phyloP scores from a whole-genome alignment of 164 flowering plant genomes.

The Santalum album region DNA sequence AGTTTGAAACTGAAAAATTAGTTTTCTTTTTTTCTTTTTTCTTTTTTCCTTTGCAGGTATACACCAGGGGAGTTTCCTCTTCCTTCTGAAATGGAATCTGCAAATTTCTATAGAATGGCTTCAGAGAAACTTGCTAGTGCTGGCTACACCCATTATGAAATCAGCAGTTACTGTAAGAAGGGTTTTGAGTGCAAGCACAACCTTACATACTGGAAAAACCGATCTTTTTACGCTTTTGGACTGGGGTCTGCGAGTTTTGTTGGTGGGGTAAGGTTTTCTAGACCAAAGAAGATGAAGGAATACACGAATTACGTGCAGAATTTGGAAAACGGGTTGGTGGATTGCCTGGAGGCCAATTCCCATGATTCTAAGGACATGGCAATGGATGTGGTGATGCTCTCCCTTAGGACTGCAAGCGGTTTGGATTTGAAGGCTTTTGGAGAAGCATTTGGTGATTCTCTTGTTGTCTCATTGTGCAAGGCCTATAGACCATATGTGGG shows the following conservation, averaged over 20 bases:
- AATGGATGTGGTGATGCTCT: conserved; percentile 78
- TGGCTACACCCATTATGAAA: conserved; percentile 78
- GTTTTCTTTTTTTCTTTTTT: not conserved
- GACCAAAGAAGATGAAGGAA: conserved; percentile 74
- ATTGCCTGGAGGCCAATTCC: conserved; percentile 9
- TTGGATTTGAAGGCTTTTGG: conserved; percentile 49
- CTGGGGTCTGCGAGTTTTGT: conserved; percentile 81
- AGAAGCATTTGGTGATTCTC: conserved; percentile 49
- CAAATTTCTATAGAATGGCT: conserved; percentile 75
- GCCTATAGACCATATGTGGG: conserved; percentile 48
- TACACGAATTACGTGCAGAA: conserved; percentile 46
- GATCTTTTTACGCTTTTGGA: conserved; percentile 75
- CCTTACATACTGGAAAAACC: conserved; percentile 69
- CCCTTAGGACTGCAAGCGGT: conserved; percentile 73
- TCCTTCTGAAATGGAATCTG: conserved; percentile 73
- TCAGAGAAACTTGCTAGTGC: conserved; percentile 46
- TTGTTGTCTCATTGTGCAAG: conserved; percentile 39
- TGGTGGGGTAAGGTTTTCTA: conserved; percentile 62
- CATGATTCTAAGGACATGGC: conserved; percentile 48
- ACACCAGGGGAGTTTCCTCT: conserved; percentile 84
- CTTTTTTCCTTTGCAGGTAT: conserved; percentile 40
- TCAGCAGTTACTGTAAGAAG: conserved; percentile 72
- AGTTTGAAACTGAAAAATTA: conserved; percentile 3
- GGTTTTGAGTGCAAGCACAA: conserved; percentile 84
- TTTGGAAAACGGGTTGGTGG: conserved; percentile 40